Base-by-base conservation (phyloP, 495 filamentous ascomycete species). In the Hyaloscypha finlandica region DNA sequence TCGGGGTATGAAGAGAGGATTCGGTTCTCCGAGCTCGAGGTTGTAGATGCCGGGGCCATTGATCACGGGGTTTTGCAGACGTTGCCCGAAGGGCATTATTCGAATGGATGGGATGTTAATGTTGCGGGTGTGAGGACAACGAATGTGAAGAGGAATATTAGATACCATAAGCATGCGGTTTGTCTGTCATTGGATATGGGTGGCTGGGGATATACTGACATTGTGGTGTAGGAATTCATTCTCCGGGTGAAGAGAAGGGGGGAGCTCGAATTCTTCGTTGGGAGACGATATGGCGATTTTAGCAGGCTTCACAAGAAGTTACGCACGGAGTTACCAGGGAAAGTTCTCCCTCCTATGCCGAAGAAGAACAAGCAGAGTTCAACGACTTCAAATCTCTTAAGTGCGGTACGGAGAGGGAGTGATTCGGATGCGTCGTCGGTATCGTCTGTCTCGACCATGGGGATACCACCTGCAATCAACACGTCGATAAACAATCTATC, bases 1-100 rank as follows among this genome's bases (percentile, higher is more conserved):
- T 97, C 93, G 20, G 95, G 95, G 3, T 99, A 98, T 72, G 95
- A 99, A 77, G 95, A 99, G 76, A 86, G 95, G 20, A 96, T 99
- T 69, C 85, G 92, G 45, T 99, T 99, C 74, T 91, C 93, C 0
- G 95, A 99, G 78, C 89, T 99, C 77, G 95, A 98, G 74, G 91
- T 97, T 22, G 92, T 98, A 20, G 95, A 99, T 68, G 85, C 93
- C 51, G 91, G 94, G 25, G 94, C 95, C 14, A 93, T 96, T 71
- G 92, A 97, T 51, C 89, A 91, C 31, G 96, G 96, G 0, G 79
- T 99, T 59, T 77, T 96, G 9, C 83, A 90, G 25, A 94, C 94
- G 58, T 81, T 92, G 70, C 96, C 95, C 0, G 92, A 97, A 76
- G 96, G 95, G 0, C 87, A 97, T 78, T 87, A 88, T 63, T 90